Base-by-base conservation (phyloP, 2,329 filamentous ascomycete species). In the Aspergillus fischeri region DNA sequence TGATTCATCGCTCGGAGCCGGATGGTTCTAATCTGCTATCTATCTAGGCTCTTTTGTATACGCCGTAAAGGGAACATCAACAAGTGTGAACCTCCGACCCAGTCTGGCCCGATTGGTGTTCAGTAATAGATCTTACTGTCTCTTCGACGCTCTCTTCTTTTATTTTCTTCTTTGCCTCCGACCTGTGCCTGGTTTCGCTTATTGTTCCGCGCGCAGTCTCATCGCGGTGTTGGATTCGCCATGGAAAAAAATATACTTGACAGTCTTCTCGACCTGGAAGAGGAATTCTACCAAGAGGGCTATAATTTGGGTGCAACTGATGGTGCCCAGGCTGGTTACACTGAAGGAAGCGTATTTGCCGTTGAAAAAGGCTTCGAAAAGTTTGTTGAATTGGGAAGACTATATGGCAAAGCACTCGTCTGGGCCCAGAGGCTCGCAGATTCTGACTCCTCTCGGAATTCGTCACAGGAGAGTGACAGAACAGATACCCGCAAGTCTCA, bases 331-430 rank as follows among this genome's bases (percentile, higher is more conserved):
- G 88, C 90, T 32, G 94, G 94, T 42, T 86, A 87, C 57, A 86
- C 91, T 62, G 94, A 99, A 80, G 94, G 94, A 59, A 89, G 92
- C 52, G 85, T 91, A 21, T 91, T 97, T 70, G 94, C 93, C 0
- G 84, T 97, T 45, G 89, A 95, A 71, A 94, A 92, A 63, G 93
- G 92, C 0, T 97, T 94, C 66, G 91, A 96, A 67, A 97, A 96
- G 76, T 97, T 95, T 69, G 71, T 89, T 45, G 87, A 91, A 60
- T 84, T 91, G 72, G 93, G 93, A 2, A 82, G 83, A 57, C 75
- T 97, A 32, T 88, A 93, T 65, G 90, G 91, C 48, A 87, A 86
- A 67, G 86, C 91, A 14, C 77, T 89, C 25, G 81, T 97, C n/a
- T 97, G 93, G 92, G 86, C 87, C 11, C 89, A 90, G 59, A 82